Conservation (phyloP, 2,329 filamentous ascomycete genomes). For the Cladosporium cucumerinum region DNA sequence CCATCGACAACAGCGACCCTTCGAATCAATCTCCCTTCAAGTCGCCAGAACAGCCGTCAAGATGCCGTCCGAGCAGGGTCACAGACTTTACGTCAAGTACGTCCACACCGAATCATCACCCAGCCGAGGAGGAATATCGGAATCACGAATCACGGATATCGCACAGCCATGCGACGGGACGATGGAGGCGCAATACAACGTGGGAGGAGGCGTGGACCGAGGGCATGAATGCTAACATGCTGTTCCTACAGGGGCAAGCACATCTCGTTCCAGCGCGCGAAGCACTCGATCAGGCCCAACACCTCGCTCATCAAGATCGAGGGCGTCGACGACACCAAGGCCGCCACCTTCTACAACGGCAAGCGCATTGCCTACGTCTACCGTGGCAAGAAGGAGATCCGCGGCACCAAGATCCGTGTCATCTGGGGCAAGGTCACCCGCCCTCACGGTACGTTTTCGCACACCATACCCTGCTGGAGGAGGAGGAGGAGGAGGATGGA, state of each 20-base stretch:
- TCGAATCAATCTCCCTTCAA: constrained; percentile 16
- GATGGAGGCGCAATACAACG: constrained; percentile 8
- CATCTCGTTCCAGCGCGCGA: constrained; percentile 95
- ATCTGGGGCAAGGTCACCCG: constrained; percentile 99
- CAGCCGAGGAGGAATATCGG: constrained; percentile 11
- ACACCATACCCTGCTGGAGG: constrained; percentile 15
- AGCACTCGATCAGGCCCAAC: constrained; percentile 84
- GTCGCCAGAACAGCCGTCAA: constrained; percentile 23
- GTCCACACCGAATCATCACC: constrained; percentile 17
- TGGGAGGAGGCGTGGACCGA: neutral
- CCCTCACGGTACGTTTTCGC: constrained; percentile 69
- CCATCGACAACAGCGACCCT: constrained; percentile 18
- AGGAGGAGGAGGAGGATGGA: constrained; percentile 11
- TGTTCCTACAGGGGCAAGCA: constrained; percentile 75
- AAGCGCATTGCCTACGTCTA: constrained; percentile 99
- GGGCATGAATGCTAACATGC: constrained; percentile 12
- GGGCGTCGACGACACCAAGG: constrained; percentile 87
- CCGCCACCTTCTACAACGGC: constrained; percentile 96
- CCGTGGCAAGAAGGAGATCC: constrained; percentile 89
- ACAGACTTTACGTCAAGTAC: constrained; percentile 37
- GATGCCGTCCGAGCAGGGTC: constrained; percentile 31
- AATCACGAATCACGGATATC: constrained; percentile 5
- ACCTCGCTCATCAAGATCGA: constrained; percentile 92
- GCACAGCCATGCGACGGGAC: constrained; percentile 8
- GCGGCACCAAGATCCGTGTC: constrained; percentile 95